Evolutionary conservation across 2,329 filamentous ascomycete species (phyloP), one percentile per base, ranked within the genome.

Genomic region (Emergomyces pasteurianus): DNA sequence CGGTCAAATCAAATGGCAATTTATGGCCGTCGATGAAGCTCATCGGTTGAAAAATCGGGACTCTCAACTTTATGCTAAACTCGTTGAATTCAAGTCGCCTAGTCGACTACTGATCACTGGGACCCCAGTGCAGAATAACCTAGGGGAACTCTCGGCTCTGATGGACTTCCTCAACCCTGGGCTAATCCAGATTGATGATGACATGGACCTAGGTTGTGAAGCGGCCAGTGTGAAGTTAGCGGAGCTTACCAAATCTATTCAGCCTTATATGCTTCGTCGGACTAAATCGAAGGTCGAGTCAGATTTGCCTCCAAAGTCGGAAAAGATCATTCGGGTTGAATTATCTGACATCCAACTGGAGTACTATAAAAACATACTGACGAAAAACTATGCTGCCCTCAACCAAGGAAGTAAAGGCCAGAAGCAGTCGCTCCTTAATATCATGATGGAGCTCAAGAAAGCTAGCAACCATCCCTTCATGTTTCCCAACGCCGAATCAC

Each of bases 361-460:
- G 65, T 97, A 96, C 74, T 99, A 99, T 80, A 97, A 97, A 77
- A 97, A 97, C 70, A 97, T 99, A 62, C 80, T 99, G 28, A 97
- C 94, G 0, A 87, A 92, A 69, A 99, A 99, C 72, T 99, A 99
- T 69, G 86, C 91, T 36, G 94, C 92, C 2, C 81, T 99, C 38
- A 96, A 95, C 68, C 89, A 96, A 70, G 92, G 91, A 53, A 86
- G 87, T 52, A 90, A 85, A 63, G 94, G 92, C 6, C 90, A 95
- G 73, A 97, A 96, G 75, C 92, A 95, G 66, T 97, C 92, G 0
- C 78, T 99, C 16, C 79, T 99, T 65, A 99, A 99, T 75, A 94
- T 99, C 72, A 96, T 99, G 85, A 99, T 99, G 94, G 94, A 99
- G 74, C 76, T 99, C 69, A 99, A 99, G 79, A 99, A 99, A 75